A percentile compares a stretch with the other conserved stretches of the same genome.
phyloP scores from a whole-genome alignment of 75 land plant species.

The Sequoiadendron giganteum region DNA sequence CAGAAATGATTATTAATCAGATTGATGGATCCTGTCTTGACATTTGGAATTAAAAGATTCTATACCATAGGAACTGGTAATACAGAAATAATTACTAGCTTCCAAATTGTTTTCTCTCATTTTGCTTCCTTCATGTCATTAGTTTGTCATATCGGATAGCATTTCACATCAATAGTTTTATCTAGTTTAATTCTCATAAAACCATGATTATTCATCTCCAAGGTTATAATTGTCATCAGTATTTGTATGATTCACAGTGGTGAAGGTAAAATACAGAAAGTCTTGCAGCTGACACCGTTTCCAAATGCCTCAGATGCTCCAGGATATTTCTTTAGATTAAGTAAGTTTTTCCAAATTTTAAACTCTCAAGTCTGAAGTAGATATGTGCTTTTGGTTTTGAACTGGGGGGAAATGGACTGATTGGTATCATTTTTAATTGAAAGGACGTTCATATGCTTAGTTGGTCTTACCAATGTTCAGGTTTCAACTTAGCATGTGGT shows the following conservation, averaged over 20 bases:
- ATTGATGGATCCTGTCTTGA: background rate
- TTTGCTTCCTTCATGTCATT: background rate
- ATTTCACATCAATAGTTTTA: background rate
- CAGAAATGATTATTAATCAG: background rate
- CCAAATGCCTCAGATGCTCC: constrained; percentile 69
- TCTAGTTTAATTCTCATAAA: background rate
- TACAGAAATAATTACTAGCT: background rate
- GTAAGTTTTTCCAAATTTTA: constrained; percentile 27
- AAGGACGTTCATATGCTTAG: background rate
- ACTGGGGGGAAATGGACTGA: background rate
- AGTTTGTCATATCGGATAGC: background rate
- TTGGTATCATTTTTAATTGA: background rate
- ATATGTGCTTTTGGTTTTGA: background rate
- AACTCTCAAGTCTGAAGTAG: background rate
- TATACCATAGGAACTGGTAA: background rate
- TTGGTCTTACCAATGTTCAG: background rate
- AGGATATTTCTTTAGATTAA: constrained; percentile 74
- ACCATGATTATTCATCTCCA: background rate
- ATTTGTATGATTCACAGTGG: constrained; percentile 44
- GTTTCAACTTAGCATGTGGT: too few species aligned
- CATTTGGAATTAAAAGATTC: background rate
- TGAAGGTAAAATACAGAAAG: constrained; percentile 66
- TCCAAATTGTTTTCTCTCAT: background rate
- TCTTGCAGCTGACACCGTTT: constrained; percentile 65
- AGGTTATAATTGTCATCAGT: background rate